Base-by-base conservation (phyloP, 2,329 filamentous ascomycete species). In the Aureobasidium lini region DNA sequence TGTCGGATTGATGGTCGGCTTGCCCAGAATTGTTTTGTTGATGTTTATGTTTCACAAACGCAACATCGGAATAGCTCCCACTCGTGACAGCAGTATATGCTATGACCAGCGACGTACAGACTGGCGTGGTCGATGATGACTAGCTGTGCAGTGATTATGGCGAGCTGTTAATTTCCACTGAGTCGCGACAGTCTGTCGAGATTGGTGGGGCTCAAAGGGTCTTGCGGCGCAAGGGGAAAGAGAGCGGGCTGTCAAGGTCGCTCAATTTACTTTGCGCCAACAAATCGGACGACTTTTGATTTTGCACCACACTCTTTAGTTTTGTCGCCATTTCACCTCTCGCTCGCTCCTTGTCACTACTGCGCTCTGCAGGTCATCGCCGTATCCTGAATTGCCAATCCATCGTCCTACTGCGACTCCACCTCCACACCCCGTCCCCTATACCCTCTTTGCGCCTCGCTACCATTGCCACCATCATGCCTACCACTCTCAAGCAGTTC, bases 401-500 rank as follows among this genome's bases (percentile, higher is more conserved):
- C 23, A 34, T 49, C 7, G n/a, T 23, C n/a, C 39, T 11, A 11
- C 34, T 39, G 34, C 56, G 43, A 49, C 29, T 39, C 9, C 15
- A 48, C 23, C 29, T 39, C 9, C 28, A 48, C 23, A 34, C 36
- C 16, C 28, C 39, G 29, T 15, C 23, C 39, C 37, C 47, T 23
- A 49, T 37, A 23, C 47, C 36, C 32, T 49, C 31, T 49, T 37
- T 48, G 57, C 50, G 54, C 53, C 50, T 47, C 28, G 50, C 37
- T 57, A 57, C 36, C 5, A 39, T 6, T 32, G 50, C 57, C 23
- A 31, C 54, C 67, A 71, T 53, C 48, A 85, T 94, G 80, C 85
- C 85, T 66, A 87, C 87, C 53, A 92, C 87, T 50, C 84, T 92
- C 61, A 80, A 88, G 70, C 87, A 95, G 70, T 99, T 99, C 73